phyloP scores from a whole-genome alignment of 306 rosid species.

The Gynostemma pentaphyllum region DNA sequence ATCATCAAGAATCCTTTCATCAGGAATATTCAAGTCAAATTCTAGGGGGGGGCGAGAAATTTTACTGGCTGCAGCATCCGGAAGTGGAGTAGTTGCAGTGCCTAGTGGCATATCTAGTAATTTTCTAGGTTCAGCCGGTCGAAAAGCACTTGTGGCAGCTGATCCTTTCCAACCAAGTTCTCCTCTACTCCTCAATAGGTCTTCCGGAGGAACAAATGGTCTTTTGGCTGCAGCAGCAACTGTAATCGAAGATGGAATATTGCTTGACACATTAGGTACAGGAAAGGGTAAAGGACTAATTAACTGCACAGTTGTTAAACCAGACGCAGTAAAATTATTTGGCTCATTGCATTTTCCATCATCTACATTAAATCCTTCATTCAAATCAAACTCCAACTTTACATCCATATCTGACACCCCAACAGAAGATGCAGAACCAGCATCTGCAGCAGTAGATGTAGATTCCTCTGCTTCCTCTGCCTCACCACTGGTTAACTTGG shows the following conservation, averaged over 20 bases:
- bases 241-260: constrained; percentile 41
- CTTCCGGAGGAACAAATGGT: constrained; percentile 44
- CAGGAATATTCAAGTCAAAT: constrained; percentile 61
- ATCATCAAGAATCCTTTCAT: constrained; percentile 53
- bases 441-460: constrained; percentile 48
- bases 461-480: constrained; percentile 54
- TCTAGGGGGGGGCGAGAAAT: constrained; percentile 37
- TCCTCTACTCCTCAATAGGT: constrained; percentile 50
- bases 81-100: constrained; percentile 6
- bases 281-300: constrained; percentile 42
- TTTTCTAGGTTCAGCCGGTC: constrained; percentile 82
- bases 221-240: constrained; percentile 71
- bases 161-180: constrained; percentile 82
- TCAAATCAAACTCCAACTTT: constrained; percentile 59
- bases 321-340: constrained; percentile 21
- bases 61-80: constrained; percentile 22
- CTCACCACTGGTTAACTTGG: constrained; percentile 28
- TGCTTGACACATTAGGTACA: constrained; percentile 29
- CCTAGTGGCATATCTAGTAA: constrained; percentile 23
- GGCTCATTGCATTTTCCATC: constrained; percentile 43
- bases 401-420: constrained; percentile 30
- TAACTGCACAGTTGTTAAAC: constrained; percentile 24
- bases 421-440: constrained; percentile 35
- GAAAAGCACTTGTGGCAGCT: constrained; percentile 78
- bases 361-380: constrained; percentile 53